Evolutionary conservation across 768 basidiomycete species (phyloP).

Genomic region (Leucocoprinus sp.): DNA sequence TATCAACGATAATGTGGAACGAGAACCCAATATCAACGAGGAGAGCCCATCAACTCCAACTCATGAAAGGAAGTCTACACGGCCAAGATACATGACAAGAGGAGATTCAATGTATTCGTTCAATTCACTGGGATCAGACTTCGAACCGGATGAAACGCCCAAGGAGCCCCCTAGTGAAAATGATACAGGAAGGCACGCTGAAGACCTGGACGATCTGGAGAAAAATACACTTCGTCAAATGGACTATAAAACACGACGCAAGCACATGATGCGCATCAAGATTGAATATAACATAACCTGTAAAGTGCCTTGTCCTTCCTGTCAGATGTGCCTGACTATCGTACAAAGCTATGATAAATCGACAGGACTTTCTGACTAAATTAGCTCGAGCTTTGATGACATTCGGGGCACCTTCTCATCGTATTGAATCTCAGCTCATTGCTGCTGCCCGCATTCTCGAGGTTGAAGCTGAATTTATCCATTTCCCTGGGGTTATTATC

Average conservation of each 20-base stretch:
- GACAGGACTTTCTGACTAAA: constrained; percentile 82
- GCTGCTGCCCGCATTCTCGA: constrained; percentile 86
- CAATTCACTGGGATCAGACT: constrained; percentile 34
- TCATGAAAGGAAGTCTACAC: constrained; percentile 12
- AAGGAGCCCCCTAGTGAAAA: constrained; percentile 66
- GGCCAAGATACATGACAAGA: constrained; percentile 22
- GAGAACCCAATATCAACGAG: background rate
- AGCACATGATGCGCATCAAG: constrained; percentile 51
- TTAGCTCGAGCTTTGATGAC: constrained; percentile 84
- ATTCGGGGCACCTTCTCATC: constrained; percentile 88
- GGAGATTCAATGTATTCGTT: constrained; percentile 38
- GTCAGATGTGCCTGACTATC: constrained; percentile 8
- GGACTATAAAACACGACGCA: constrained; percentile 61
- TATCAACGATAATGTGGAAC: background rate
- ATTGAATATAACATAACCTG: constrained; percentile 74
- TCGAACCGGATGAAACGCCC: constrained; percentile 39
- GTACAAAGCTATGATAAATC: constrained; percentile 56
- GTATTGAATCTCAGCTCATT: constrained; percentile 86
- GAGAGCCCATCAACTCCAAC: constrained; percentile 16
- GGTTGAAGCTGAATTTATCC: constrained; percentile 86
- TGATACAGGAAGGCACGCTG: constrained; percentile 41
- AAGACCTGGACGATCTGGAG: constrained; percentile 57
- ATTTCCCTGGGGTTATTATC: constrained; percentile 74
- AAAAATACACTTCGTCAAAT: constrained; percentile 52
- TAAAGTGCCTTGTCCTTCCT: constrained; percentile 20